Conservation (phyloP, 2,329 filamentous ascomycete species). For the Ophiosphaerella narmari region DNA sequence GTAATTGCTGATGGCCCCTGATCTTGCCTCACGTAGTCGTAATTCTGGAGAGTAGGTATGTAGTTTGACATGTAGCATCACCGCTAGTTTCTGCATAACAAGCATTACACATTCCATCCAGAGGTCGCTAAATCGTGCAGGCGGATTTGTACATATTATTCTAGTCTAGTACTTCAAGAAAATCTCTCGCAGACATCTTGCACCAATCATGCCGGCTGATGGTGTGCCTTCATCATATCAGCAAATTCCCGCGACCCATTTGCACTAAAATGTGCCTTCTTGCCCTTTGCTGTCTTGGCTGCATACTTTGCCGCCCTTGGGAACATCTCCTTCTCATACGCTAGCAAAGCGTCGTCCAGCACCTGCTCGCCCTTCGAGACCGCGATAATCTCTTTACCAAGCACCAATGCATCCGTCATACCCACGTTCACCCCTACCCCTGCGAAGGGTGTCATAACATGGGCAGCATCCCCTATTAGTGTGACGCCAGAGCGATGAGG, state of each 20-base stretch:
- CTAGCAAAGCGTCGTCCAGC: constrained; percentile 20
- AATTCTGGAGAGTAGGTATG: too few species aligned
- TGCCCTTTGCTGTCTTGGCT: constrained; percentile 24
- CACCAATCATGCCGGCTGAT: constrained; percentile 3
- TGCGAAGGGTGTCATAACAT: constrained; percentile 63
- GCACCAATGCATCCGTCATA: constrained; percentile 58
- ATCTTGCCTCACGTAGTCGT: too few species aligned
- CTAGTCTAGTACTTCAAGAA: too few species aligned
- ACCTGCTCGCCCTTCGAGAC: constrained; percentile 24
- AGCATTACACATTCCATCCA: neutral
- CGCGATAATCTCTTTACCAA: constrained; percentile 44
- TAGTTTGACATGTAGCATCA: neutral
- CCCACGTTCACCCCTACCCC: constrained; percentile 65
- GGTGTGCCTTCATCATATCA: constrained; percentile 24
- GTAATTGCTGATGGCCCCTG: too few species aligned
- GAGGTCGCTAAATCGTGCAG: too few species aligned
- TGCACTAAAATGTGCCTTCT: constrained; percentile 26
- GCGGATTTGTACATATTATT: too few species aligned
- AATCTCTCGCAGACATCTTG: neutral
- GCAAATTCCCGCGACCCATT: constrained; percentile 25
- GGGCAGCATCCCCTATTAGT: constrained; percentile 64
- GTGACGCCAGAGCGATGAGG: constrained; percentile 55
- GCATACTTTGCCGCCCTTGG: constrained; percentile 22
- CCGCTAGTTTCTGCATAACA: neutral
- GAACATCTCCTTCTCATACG: constrained; percentile 35